These are phyloP conservation scores for Jaltomata sinuosa DNA, from an alignment of 257 asterid genomes.

Conservation along the genomic window DNA sequence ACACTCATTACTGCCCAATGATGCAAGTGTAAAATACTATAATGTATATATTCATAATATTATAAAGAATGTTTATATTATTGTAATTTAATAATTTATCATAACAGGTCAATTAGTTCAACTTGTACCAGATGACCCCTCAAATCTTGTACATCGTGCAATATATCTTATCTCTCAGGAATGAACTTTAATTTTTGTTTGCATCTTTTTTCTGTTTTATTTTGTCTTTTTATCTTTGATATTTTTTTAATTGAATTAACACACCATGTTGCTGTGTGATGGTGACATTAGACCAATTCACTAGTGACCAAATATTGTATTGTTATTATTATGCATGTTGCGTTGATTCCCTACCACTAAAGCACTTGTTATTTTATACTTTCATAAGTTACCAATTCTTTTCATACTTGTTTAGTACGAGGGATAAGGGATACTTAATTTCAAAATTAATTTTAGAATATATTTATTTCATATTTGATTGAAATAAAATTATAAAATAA, in stretches of 20 bases:
- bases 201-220: background rate
- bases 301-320: background rate
- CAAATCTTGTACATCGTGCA: background rate
- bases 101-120: background rate
- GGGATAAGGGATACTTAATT: no score
- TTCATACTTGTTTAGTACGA: no score
- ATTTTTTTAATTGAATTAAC: background rate
- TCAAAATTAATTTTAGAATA: no score
- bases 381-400: background rate
- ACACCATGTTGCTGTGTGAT: background rate
- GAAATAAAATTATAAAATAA: no score
- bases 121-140: background rate
- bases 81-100: background rate
- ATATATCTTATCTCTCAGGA: background rate
- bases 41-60: no score
- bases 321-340: background rate
- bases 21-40: background rate
- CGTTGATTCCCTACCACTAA: background rate
- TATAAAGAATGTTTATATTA: no score
- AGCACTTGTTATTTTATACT: background rate
- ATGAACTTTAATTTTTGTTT: background rate
- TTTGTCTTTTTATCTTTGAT: background rate
- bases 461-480: no score
- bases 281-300: background rate
- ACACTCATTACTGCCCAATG: background rate